Evolutionary conservation across 371 early-diverging fungal species (phyloP), one percentile per base, ranked within the genome.

Genomic region (Dipsacomyces acuminosporus): DNA sequence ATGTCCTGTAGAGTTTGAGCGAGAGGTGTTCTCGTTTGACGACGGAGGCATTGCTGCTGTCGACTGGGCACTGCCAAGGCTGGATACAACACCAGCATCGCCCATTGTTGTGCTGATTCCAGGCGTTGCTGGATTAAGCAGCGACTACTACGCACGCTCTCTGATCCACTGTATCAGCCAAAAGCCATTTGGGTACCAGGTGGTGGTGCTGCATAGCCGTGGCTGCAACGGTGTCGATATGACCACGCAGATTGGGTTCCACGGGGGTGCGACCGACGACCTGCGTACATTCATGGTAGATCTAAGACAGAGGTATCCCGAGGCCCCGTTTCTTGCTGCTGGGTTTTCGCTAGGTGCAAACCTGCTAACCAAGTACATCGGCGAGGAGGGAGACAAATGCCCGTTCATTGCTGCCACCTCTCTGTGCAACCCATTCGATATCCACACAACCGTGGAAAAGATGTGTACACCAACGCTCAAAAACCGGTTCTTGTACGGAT

Each of bases 301-400:
- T 61, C 74, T 87, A 43, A 75, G 76, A 43, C 56, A 67, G 34
- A 54, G 55, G 30, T 53, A 80, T 45, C 87, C 89, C 0, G 62
- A 76, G 17, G 80, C 87, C 8, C 83, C 87, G 17, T 60, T 93
- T 55, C 65, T 88, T 46, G 91, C 82, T 3, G 73, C 87, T 45
- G 96, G 96, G 3, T 96, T 88, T 59, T 90, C 90, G 13, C 73
- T 96, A 17, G 96, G 96, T 0, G 82, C 93, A n/a, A 96, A 94
- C 70, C 81, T 96, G 17, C 61, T 96, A 55, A 84, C 87, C 69
- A 94, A 94, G 82, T 92, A 88, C 58, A 78, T 93, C 38, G 95
- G 95, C 11, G 92, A 93, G 59, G 90, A 86, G 51, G 85, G 87
- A 14, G 80, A 80, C 23, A 77, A 81, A 7, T 86, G 86, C 41